Evolutionary conservation across 2,329 filamentous ascomycete species (phyloP).

Genomic region (Cytospora piceicola): DNA sequence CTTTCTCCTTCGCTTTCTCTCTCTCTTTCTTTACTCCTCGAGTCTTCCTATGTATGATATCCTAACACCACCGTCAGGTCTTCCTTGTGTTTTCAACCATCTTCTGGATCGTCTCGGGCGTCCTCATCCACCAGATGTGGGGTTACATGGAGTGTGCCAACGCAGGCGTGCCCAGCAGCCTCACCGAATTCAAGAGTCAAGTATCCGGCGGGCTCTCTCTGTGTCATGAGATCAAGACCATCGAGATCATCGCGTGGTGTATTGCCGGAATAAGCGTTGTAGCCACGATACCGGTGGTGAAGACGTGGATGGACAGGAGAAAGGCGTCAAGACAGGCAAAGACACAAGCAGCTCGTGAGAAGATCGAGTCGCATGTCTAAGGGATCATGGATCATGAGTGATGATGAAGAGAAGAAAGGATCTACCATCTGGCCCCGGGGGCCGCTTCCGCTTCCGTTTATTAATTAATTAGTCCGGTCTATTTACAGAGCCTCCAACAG

Average conservation of each 20-base stretch:
- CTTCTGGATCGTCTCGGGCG: conserved; percentile 24
- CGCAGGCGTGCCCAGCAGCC: conserved; percentile 11
- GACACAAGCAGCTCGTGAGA: background rate
- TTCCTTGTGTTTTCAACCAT: conserved; percentile 25
- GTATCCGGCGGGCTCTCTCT: conserved; percentile 21
- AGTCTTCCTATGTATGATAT: background rate
- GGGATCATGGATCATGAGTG: background rate
- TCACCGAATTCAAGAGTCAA: conserved; percentile 26
- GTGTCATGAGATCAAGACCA: conserved; percentile 28
- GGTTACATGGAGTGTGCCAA: conserved; percentile 25
- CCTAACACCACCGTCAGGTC: conserved; percentile 7
- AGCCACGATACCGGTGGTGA: conserved; percentile 25
- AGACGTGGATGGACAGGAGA: conserved; percentile 18
- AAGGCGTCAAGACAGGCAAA: background rate
- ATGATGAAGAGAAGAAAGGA: background rate
- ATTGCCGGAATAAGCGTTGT: conserved; percentile 24
- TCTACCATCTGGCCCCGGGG: background rate
- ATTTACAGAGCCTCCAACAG: background rate
- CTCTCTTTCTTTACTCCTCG: background rate
- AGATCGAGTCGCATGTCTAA: background rate
- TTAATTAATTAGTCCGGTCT: background rate
- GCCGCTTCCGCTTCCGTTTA: background rate
- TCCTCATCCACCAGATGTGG: conserved; percentile 26
- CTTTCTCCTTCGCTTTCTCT: background rate
- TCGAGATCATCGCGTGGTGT: conserved; percentile 24